Evolutionary conservation across 495 filamentous ascomycete species (phyloP).

Genomic region (Xylaria telfairii): DNA sequence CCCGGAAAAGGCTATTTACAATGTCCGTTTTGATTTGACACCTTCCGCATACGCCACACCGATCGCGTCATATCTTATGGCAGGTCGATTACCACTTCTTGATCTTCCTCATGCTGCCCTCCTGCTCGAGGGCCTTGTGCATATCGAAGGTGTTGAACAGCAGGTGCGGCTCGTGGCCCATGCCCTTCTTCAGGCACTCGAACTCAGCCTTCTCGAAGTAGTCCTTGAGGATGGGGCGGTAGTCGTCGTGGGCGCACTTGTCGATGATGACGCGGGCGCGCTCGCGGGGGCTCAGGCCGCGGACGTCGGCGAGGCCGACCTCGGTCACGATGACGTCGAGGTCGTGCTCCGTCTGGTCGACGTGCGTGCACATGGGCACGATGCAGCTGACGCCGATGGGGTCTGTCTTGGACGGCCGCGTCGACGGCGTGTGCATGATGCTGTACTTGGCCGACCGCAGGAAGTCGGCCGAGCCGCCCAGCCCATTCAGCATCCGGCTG

Average conservation of each 20-base stretch:
- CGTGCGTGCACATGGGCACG: constrained; percentile 90
- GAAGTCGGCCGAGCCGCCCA: constrained; percentile 90
- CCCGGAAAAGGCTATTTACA: neutral
- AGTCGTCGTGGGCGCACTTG: constrained; percentile 87
- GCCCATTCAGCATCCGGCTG: constrained; percentile 88
- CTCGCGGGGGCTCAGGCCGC: constrained; percentile 80
- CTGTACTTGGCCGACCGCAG: constrained; percentile 81
- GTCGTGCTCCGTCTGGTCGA: constrained; percentile 93
- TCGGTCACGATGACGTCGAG: constrained; percentile 89
- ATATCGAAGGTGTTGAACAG: constrained; percentile 86
- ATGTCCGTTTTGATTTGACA: neutral
- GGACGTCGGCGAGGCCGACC: constrained; percentile 84
- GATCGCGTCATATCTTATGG: neutral
- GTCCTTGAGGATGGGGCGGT: constrained; percentile 79
- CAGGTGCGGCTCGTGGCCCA: constrained; percentile 89
- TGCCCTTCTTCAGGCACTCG: constrained; percentile 85
- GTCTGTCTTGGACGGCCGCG: constrained; percentile 81
- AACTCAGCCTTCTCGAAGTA: constrained; percentile 89
- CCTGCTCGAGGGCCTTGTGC: constrained; percentile 80
- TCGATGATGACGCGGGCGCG: constrained; percentile 85
- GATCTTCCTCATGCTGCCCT: constrained; percentile 84
- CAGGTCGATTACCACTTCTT: constrained; percentile 49
- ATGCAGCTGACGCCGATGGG: constrained; percentile 85
- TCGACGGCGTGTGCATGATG: constrained; percentile 92
- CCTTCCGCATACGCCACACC: neutral